These are phyloP conservation scores for Cryptococcus sp. DNA, from an alignment of 1,284 basidiomycete genomes.

Conservation along the genomic window DNA sequence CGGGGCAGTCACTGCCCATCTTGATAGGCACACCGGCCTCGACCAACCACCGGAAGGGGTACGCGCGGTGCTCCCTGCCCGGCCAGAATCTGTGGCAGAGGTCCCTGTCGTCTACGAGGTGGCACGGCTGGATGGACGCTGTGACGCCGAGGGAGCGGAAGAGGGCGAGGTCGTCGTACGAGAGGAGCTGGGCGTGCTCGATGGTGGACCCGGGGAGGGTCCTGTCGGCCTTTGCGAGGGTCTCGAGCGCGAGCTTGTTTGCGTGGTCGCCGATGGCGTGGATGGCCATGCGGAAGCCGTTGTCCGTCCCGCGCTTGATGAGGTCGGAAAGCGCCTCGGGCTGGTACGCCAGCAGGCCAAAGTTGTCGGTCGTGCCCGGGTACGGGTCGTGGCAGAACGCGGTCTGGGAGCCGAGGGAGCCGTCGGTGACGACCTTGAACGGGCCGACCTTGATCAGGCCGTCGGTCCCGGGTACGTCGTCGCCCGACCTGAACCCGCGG, in stretches of 20 bases:
- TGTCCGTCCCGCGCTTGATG: constrained; percentile 20
- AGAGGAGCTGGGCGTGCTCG: constrained; percentile 44
- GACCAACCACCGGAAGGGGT: constrained; percentile 29
- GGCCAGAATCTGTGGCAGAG: constrained; percentile 38
- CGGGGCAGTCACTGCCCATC: constrained; percentile 41
- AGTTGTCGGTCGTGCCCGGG: constrained; percentile 26
- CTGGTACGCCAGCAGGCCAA: constrained; percentile 23
- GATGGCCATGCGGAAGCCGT: constrained; percentile 37
- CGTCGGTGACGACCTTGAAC: constrained; percentile 39
- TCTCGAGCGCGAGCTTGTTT: constrained; percentile 27
- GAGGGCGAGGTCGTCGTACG: constrained; percentile 27
- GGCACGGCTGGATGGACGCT: constrained; percentile 42
- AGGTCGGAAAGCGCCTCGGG: constrained; percentile 23
- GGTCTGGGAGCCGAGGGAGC: constrained; percentile 28
- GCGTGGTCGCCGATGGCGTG: constrained; percentile 46
- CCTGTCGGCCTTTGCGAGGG: constrained; percentile 17
- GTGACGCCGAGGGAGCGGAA: constrained; percentile 33
- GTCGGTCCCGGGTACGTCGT: constrained; percentile 25
- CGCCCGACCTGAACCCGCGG: constrained; percentile 26
- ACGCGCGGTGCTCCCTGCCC: constrained; percentile 34
- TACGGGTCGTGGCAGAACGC: constrained; percentile 43
- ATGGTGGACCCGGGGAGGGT: constrained; percentile 33
- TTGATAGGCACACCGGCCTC: constrained; percentile 34
- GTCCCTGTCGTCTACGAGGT: constrained; percentile 43
- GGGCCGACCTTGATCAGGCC: constrained; percentile 36